Evolutionary conservation across 257 asterid species (phyloP), one percentile per base, ranked within the genome.

Genomic region (Handroanthus guayacan): DNA sequence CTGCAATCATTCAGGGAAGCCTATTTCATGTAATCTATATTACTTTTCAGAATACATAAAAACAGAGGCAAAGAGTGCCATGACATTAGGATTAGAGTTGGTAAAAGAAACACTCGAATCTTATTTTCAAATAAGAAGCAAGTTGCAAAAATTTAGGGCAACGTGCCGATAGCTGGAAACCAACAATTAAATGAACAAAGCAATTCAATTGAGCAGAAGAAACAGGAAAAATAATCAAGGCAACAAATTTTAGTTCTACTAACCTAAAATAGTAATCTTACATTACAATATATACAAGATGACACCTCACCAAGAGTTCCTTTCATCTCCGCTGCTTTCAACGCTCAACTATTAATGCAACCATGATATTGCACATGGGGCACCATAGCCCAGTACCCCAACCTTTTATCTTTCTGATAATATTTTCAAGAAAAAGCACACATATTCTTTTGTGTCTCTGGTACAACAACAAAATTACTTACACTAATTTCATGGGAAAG

Each of bases 211-310:
- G 57, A 39, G 36, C 58, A 39, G 64, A 71, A 39, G 62, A 57
- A 70, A 14, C 12, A 52, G 43, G 57, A 37, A 66, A 9, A 17
- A 62, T 61, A 17, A 72, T 31, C 48, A 55, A 58, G 38, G 51
- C 34, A 65, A 31, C 64, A 71, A 56, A 76, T 69, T 20, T 66
- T 43, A 20, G 65, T 66, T 69, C 63, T 52, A 37, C 43, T 79
- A 17, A 45, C 45, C 71, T 50, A 44, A 38, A 57, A 58, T 52
- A 69, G 69, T 74, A 62, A 76, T 64, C 74, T 72, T 41, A 65
- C 62, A 51, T 39, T 61, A 65, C 62, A 51, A 31, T 61, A 82
- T 80, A 69, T 71, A 71, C 82, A 80, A 64, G 75, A 67, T 67
- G 80, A 67, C 60, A 76, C 75, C 70, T 78, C 76, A 11, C 55